These are phyloP conservation scores for Danielozyma ontarioensis DNA, from an alignment of 805 yeast genomes.

Conservation along the genomic window DNA sequence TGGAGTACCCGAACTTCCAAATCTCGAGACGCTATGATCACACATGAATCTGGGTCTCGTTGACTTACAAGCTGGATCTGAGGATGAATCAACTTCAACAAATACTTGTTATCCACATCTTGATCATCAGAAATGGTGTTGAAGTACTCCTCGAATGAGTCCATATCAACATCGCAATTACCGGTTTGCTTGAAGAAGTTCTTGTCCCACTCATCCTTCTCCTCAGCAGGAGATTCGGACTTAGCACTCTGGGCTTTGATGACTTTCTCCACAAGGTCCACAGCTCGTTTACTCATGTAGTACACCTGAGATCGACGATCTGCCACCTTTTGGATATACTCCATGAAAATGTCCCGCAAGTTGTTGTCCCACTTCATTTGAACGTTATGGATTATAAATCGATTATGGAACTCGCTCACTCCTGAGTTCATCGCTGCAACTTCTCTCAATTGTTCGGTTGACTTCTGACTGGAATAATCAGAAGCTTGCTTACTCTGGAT, in stretches of 20 bases:
- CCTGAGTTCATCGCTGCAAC: conserved; percentile 16
- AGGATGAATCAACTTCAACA: conserved; percentile 69
- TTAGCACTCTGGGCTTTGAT: too few species aligned
- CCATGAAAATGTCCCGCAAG: conserved; percentile 57
- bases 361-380: conserved; percentile 75
- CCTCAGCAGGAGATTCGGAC: conserved; percentile 9
- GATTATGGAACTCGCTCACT: conserved; percentile 48
- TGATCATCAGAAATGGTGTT: conserved; percentile 32
- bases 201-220: conserved; percentile 10
- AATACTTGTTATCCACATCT: conserved; percentile 51
- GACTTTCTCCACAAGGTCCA: conserved; percentile 42
- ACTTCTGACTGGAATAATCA: conserved; percentile 24
- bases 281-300: conserved; percentile 46
- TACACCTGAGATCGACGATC: conserved; percentile 40
- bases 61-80: conserved; percentile 66
- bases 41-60: conserved; percentile 42
- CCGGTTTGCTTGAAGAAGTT: conserved; percentile 5
- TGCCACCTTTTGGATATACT: conserved; percentile 45
- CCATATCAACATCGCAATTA: conserved; percentile 31
- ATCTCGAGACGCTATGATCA: conserved; percentile 52
- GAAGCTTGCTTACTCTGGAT: conserved; percentile 11
- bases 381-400: conserved; percentile 69
- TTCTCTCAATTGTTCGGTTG: conserved; percentile 19
- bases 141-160: conserved; percentile 50
- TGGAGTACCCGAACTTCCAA: conserved; percentile 50